phyloP scores from a whole-genome alignment of 169 alveolate species.

The Theileria orientalis region DNA sequence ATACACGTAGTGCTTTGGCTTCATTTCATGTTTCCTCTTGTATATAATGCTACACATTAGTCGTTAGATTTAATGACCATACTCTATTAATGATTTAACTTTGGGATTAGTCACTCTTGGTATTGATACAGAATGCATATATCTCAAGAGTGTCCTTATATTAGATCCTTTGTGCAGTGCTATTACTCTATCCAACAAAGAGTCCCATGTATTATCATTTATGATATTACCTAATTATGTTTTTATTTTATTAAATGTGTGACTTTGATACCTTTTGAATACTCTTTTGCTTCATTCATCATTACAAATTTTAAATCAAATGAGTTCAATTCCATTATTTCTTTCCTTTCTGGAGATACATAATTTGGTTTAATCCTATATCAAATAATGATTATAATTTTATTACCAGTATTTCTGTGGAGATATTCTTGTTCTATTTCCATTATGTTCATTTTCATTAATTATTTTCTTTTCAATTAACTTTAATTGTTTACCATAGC shows the following conservation, averaged over 20 bases:
- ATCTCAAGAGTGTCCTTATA: constrained; percentile 67
- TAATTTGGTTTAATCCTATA: constrained; percentile 50
- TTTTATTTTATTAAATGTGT: background rate
- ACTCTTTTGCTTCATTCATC: constrained; percentile 60
- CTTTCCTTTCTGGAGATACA: constrained; percentile 42
- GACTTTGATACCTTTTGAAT: background rate
- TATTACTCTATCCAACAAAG: constrained; percentile 52
- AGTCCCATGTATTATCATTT: constrained; percentile 36
- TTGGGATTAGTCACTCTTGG: constrained; percentile 20
- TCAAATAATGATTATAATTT: background rate
- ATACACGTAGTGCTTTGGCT: constrained; percentile 78
- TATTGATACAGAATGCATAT: constrained; percentile 68
- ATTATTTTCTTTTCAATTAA: constrained; percentile 19
- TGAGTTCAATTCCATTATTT: constrained; percentile 29
- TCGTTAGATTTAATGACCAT: constrained; percentile 23
- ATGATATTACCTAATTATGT: background rate
- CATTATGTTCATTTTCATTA: background rate
- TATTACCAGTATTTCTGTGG: constrained; percentile 55
- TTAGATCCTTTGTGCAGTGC: constrained; percentile 47
- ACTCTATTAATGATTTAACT: constrained; percentile 56
- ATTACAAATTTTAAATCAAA: constrained; percentile 51
- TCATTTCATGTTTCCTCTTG: constrained; percentile 68
- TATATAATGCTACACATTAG: constrained; percentile 52
- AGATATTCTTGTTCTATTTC: constrained; percentile 32
- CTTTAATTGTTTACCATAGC: constrained; percentile 9